Conservation (phyloP, 1,284 basidiomycete genomes). For the Moesziomyces globuligerus region DNA sequence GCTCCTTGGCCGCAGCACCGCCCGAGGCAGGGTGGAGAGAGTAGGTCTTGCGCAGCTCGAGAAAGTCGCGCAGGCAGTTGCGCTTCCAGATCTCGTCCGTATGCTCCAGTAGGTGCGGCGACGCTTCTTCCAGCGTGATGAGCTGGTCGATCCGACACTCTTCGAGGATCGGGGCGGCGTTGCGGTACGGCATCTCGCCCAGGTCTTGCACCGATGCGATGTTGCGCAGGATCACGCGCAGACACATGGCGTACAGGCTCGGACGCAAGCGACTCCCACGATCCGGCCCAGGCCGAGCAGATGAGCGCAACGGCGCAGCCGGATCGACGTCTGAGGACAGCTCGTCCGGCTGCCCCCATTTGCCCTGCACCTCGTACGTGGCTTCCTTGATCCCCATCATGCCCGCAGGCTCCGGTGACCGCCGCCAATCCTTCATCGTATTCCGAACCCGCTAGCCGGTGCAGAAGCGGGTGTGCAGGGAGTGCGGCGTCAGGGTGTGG, state of each 20-base stretch:
- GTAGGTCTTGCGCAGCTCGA: slow-evolving; percentile 51
- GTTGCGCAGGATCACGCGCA: slow-evolving; percentile 57
- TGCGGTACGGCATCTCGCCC: slow-evolving; percentile 60
- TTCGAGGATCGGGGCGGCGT: slow-evolving; percentile 57
- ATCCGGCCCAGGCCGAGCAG: background rate
- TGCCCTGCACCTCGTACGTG: slow-evolving; percentile 14
- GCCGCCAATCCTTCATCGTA: slow-evolving; percentile 57
- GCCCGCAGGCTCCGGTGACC: slow-evolving; percentile 52
- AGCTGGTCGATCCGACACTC: slow-evolving; percentile 61
- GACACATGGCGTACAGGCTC: slow-evolving; percentile 36
- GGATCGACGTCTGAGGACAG: slow-evolving; percentile 25
- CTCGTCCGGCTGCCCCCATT: slow-evolving; percentile 46
- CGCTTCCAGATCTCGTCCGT: slow-evolving; percentile 58
- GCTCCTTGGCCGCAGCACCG: slow-evolving; percentile 7
- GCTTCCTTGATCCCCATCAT: slow-evolving; percentile 51
- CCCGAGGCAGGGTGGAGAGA: background rate
- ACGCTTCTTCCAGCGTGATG: slow-evolving; percentile 50
- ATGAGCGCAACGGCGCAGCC: slow-evolving; percentile 16
- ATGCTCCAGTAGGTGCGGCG: slow-evolving; percentile 53
- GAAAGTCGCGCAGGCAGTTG: slow-evolving; percentile 58
- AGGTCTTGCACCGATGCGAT: slow-evolving; percentile 54
- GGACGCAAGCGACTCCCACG: too few relatives aligned
- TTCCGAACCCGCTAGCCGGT: too few relatives aligned
- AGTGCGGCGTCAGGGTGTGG: too few relatives aligned
- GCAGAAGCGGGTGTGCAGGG: too few relatives aligned